Evolutionary conservation across 2,329 filamentous ascomycete species (phyloP).

Genomic region (Elsinoe necatrix): DNA sequence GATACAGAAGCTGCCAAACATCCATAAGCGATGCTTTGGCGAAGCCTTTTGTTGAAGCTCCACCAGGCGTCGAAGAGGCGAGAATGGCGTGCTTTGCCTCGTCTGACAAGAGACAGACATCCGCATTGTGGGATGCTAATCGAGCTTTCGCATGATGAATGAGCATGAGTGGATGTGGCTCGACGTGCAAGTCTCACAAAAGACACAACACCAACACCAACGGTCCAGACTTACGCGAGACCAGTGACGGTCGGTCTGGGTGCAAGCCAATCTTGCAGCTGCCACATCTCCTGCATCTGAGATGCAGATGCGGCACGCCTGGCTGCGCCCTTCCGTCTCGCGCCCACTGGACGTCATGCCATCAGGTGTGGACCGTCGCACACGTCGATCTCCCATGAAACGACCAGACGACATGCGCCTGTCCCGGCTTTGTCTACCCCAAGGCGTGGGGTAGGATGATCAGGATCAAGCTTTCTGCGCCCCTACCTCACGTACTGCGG

Average conservation of each 20-base stretch:
- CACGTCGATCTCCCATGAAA: background rate
- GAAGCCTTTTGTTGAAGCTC: background rate
- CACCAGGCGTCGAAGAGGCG: background rate
- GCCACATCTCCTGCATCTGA: background rate
- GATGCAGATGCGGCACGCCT: background rate
- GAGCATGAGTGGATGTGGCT: background rate
- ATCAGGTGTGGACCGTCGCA: background rate
- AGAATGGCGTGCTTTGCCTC: background rate
- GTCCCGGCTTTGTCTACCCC: background rate
- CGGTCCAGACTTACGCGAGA: background rate
- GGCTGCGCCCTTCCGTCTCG: background rate
- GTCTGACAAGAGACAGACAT: background rate
- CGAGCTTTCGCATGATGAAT: background rate
- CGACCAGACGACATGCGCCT: background rate
- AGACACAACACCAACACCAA: background rate
- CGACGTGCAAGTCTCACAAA: background rate
- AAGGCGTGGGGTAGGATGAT: background rate
- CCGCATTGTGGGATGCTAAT: background rate
- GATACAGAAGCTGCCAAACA: background rate
- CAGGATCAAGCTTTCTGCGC: conserved; percentile 10
- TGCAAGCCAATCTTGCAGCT: background rate
- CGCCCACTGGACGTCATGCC: background rate
- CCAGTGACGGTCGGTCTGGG: background rate
- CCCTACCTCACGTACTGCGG: background rate
- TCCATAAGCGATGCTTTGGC: background rate